Conservation (phyloP, 305 asterid genomes). For the Fraxinus latifolia region DNA sequence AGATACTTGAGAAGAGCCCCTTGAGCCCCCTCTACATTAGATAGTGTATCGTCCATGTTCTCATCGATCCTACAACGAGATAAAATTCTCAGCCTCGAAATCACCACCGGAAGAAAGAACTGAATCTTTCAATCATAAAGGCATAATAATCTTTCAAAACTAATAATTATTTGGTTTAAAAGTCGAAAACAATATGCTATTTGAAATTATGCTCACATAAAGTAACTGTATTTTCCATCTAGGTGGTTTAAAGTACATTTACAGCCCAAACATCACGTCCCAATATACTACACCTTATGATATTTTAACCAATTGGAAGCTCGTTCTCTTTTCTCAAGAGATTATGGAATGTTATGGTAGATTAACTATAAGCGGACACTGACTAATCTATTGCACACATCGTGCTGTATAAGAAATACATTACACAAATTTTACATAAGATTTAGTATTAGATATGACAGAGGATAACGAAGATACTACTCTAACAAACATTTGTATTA, state of each 20-base stretch:
- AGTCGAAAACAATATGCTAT: background rate
- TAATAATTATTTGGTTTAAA: background rate
- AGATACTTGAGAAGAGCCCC: conserved; percentile 85
- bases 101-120: background rate
- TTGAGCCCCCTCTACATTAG: conserved; percentile 92
- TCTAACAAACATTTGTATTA: background rate
- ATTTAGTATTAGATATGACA: background rate
- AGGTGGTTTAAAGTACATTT: background rate
- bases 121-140: background rate
- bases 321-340: background rate
- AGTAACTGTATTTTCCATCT: background rate
- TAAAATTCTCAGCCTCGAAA: background rate
- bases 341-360: background rate
- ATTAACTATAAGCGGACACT: background rate
- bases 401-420: background rate
- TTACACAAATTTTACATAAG: background rate
- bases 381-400: background rate
- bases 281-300: background rate
- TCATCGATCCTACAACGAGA: conserved; percentile 71
- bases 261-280: background rate
- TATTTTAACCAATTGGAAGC: background rate
- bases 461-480: background rate
- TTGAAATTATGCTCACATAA: background rate
- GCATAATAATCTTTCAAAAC: background rate
- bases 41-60: conserved; percentile 83